Base-by-base conservation (phyloP, 2,329 filamentous ascomycete genomes). In the Trichoderma harzianum region DNA sequence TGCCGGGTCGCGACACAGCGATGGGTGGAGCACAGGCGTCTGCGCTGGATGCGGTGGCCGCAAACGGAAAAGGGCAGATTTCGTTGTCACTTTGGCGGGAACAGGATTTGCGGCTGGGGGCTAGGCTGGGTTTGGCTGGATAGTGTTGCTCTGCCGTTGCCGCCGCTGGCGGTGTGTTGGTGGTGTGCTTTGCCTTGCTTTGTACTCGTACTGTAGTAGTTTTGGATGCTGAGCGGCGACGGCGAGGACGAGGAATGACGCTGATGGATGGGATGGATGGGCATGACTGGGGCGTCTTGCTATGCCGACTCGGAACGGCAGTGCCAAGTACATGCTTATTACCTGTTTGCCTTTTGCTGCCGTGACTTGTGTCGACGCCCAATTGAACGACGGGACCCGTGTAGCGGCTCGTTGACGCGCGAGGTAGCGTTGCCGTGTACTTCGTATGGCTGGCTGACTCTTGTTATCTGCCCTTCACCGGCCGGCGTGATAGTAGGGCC, bases 201-300 rank as follows among this genome's bases (percentile, higher is more conserved):
- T 18, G 57, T 34, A 30, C 21, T 28, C 11, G 36, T 18, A 18
- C 34, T 36, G 34, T 36, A 16, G 34, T 36, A 36, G 34, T 36
- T 36, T 43, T 43, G 60, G n/a, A 21, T 53, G 39, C 36, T 69
- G 39, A 62, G 67, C 67, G 64, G 64, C 64, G n/a, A 69, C 55
- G 57, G 66, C 66, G 39, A 62, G 5, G 57, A 62, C 39, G 67
- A 69, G 39, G 57, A 47, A 69, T 69, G 67, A 69, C 43, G 67
- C 67, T 69, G 24, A 58, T 61, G 66, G 39, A 43, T 53, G 39
- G 57, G 36, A 43, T 53, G 57, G 57, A 34, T 60, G 57, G 57
- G 57, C 32, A n/a, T 34, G 57, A 34, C 57, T 58, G 57, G 57
- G 67, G 67, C 67, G 67, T 69, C 30, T 69, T 62, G 55, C 36